Evolutionary conservation across 2,329 filamentous ascomycete species (phyloP).

Genomic region (Talaromyces sp.): DNA sequence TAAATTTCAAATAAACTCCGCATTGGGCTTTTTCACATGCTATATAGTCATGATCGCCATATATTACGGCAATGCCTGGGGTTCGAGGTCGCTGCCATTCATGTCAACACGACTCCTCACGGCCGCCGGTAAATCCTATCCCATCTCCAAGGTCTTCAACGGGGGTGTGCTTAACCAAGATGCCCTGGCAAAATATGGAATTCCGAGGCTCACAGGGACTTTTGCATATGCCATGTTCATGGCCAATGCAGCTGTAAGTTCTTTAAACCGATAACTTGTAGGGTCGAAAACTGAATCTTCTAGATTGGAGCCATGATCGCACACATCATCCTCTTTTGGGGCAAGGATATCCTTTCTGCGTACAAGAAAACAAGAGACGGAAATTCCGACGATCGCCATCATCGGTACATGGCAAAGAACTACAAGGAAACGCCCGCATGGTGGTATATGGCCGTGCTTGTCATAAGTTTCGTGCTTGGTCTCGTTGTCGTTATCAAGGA

Average conservation of each 20-base stretch:
- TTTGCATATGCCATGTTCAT: conserved; percentile 54
- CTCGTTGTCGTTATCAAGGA: conserved; percentile 28
- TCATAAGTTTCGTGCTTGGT: conserved; percentile 27
- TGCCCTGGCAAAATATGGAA: conserved; percentile 41
- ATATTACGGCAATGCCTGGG: conserved; percentile 50
- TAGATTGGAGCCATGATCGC: conserved; percentile 53
- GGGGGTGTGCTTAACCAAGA: conserved; percentile 20
- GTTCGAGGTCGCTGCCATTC: conserved; percentile 46
- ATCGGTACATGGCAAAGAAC: conserved; percentile 48
- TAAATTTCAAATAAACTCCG: conserved; percentile 45
- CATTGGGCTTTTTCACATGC: conserved; percentile 46
- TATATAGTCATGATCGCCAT: conserved; percentile 49
- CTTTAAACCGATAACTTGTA: neutral
- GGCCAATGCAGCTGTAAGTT: conserved; percentile 51
- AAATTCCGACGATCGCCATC: conserved; percentile 48
- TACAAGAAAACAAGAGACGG: conserved; percentile 45
- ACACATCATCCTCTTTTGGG: conserved; percentile 54
- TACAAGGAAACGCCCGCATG: conserved; percentile 47
- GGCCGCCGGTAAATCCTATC: conserved; percentile 40
- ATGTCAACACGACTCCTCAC: conserved; percentile 49
- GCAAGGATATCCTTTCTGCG: conserved; percentile 46
- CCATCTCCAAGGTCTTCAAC: conserved; percentile 39
- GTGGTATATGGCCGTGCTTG: conserved; percentile 28
- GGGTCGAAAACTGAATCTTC: neutral
- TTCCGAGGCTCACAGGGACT: conserved; percentile 45